These are phyloP conservation scores for Hypoxylon cercidicola DNA, from an alignment of 495 filamentous ascomycete genomes.

Conservation along the genomic window DNA sequence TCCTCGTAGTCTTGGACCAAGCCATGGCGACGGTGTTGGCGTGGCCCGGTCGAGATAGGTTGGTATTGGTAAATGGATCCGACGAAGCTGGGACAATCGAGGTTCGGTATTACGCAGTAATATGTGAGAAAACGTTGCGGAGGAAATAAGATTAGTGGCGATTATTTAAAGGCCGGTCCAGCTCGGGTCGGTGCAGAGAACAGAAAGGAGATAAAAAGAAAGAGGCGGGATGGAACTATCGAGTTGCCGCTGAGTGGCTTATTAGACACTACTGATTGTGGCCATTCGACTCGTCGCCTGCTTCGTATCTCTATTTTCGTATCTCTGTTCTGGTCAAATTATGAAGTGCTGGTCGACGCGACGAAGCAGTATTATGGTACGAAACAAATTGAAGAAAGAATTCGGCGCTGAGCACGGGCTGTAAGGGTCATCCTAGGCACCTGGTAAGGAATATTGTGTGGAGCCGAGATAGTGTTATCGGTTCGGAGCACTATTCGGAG, in stretches of 20 bases:
- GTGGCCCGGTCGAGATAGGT: slow-evolving; percentile 9
- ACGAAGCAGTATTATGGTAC: background rate
- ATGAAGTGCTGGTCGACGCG: background rate
- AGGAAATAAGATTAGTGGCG: slow-evolving; percentile 27
- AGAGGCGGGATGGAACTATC: slow-evolving; percentile 12
- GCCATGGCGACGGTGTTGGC: slow-evolving; percentile 67
- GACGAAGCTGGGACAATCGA: background rate
- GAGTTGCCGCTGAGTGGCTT: slow-evolving; percentile 5
- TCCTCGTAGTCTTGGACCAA: slow-evolving; percentile 91
- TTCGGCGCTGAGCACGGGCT: background rate
- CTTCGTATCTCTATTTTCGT: background rate
- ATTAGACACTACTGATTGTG: slow-evolving; percentile 10
- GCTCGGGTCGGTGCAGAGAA: slow-evolving; percentile 5
- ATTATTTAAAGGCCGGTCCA: background rate
- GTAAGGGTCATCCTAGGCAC: background rate
- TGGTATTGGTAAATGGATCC: background rate
- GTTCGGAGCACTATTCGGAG: slow-evolving; percentile 34
- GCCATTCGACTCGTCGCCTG: slow-evolving; percentile 9
- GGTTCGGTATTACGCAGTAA: background rate
- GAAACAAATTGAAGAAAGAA: background rate
- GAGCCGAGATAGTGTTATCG: slow-evolving; percentile 13
- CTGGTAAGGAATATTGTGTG: background rate
- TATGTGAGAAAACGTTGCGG: slow-evolving; percentile 7
- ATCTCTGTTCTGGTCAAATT: background rate
- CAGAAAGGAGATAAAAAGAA: slow-evolving; percentile 13